These are phyloP conservation scores for Amaranthus hypochondriacus DNA, from an alignment of 148 eudicot genomes.

Conservation along the genomic window DNA sequence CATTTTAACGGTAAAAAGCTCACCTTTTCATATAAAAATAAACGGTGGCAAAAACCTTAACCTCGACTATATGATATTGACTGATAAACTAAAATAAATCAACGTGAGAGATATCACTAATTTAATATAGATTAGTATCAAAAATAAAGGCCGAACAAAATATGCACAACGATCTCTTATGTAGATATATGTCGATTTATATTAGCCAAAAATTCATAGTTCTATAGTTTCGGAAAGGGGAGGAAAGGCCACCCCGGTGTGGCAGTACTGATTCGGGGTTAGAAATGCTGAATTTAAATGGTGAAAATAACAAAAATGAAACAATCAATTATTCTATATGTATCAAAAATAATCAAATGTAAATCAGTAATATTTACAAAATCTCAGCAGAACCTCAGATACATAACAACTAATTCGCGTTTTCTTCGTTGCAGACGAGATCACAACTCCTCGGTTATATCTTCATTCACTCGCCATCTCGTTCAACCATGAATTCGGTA, in stretches of 20 bases:
- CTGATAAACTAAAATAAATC: too few species aligned
- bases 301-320: neutral
- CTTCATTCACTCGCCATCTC: neutral
- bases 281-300: neutral
- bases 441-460: neutral
- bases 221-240: neutral
- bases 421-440: neutral
- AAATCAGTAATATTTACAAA: conserved; percentile 19
- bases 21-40: too few species aligned
- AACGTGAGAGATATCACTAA: too few species aligned
- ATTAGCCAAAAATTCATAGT: too few species aligned
- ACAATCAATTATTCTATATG: conserved; percentile 7
- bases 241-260: neutral
- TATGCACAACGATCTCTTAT: too few species aligned
- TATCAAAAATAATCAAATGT: conserved; percentile 11
- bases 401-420: conserved; percentile 1
- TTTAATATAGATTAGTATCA: too few species aligned
- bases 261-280: neutral
- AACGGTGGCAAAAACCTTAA: too few species aligned
- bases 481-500: neutral
- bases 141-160: too few species aligned
- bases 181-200: too few species aligned
- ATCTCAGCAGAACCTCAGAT: conserved; percentile 6
- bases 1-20: too few species aligned
- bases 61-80: too few species aligned